Evolutionary conservation across 352 stramenopile species (phyloP).

Genomic region (Pythium rhizo-oryzae): DNA sequence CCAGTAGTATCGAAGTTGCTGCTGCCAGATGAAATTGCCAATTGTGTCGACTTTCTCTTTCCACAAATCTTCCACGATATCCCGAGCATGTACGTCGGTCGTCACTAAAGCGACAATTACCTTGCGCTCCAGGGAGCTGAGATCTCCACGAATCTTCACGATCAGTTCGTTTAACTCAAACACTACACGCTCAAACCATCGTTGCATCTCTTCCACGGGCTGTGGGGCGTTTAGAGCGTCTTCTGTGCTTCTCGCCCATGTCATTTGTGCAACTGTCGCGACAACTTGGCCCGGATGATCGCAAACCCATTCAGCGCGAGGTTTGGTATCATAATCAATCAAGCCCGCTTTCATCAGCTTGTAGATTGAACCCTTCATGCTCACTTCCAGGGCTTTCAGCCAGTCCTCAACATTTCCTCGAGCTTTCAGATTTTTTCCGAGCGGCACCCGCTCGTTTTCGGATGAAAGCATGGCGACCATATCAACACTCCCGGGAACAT

Average conservation of each 20-base stretch:
- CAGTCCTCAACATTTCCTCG: slow-evolving; percentile 89
- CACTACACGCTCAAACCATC: slow-evolving; percentile 75
- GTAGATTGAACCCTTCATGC: slow-evolving; percentile 93
- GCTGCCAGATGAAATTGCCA: slow-evolving; percentile 94
- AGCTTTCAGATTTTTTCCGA: slow-evolving; percentile 94
- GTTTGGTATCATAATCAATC: slow-evolving; percentile 89
- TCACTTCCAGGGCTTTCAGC: slow-evolving; percentile 87
- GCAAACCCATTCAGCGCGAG: slow-evolving; percentile 84
- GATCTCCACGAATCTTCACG: slow-evolving; percentile 89
- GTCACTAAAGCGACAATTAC: slow-evolving; percentile 95
- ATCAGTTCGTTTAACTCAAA: slow-evolving; percentile 92
- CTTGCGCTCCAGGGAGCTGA: slow-evolving; percentile 89
- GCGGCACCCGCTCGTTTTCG: slow-evolving; percentile 86
- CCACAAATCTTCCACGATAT: slow-evolving; percentile 85
- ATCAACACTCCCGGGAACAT: slow-evolving; percentile 84
- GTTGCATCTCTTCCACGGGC: slow-evolving; percentile 54
- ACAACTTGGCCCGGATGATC: slow-evolving; percentile 93
- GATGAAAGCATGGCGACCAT: slow-evolving; percentile 94
- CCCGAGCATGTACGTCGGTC: slow-evolving; percentile 90
- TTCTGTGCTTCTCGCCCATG: slow-evolving; percentile 91
- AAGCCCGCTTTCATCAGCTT: slow-evolving; percentile 92
- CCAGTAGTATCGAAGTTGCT: slow-evolving; percentile 96
- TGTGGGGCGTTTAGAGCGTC: slow-evolving; percentile 55
- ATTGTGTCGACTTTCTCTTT: slow-evolving; percentile 66
- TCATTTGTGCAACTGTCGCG: slow-evolving; percentile 94